phyloP scores from a whole-genome alignment of 78 protist genomes.

The Tieghemostelium lacteum region DNA sequence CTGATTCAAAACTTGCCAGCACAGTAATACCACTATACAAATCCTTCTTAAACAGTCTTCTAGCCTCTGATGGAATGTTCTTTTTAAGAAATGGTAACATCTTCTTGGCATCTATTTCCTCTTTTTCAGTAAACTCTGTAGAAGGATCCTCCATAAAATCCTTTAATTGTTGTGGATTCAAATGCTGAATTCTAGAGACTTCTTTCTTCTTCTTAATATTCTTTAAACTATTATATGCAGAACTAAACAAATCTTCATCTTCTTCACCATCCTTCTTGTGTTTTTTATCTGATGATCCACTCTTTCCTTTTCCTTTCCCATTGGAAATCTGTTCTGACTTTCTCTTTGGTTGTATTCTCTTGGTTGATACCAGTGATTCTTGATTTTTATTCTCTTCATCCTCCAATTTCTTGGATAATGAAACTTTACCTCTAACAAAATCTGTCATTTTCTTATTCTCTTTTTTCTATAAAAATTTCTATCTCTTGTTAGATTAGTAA shows the following conservation, averaged over 20 bases:
- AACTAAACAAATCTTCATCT: conserved; percentile 36
- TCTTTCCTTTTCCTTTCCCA: background rate
- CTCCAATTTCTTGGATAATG: conserved; percentile 1
- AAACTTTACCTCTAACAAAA: conserved; percentile 51
- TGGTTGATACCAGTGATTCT: background rate
- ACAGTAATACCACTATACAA: conserved; percentile 45
- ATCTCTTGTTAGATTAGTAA: too few relatives aligned
- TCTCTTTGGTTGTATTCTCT: conserved; percentile 1
- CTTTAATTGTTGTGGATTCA: background rate
- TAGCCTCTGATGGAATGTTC: background rate
- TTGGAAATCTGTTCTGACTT: background rate
- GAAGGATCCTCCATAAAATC: conserved; percentile 21
- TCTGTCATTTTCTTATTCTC: conserved; percentile 42
- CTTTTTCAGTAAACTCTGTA: conserved; percentile 10
- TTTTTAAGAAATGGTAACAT: conserved; percentile 44
- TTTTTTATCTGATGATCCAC: background rate
- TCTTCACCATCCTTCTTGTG: background rate
- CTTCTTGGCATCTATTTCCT: conserved; percentile 29
- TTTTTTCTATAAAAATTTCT: too few relatives aligned
- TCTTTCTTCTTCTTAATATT: conserved; percentile 11
- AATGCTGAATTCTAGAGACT: background rate
- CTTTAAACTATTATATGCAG: conserved; percentile 17
- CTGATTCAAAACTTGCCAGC: conserved; percentile 34
- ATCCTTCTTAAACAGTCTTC: background rate
- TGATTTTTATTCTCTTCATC: background rate